Base-by-base conservation (phyloP, 2,329 filamentous ascomycete species). In the Calonectria ilicicola region DNA sequence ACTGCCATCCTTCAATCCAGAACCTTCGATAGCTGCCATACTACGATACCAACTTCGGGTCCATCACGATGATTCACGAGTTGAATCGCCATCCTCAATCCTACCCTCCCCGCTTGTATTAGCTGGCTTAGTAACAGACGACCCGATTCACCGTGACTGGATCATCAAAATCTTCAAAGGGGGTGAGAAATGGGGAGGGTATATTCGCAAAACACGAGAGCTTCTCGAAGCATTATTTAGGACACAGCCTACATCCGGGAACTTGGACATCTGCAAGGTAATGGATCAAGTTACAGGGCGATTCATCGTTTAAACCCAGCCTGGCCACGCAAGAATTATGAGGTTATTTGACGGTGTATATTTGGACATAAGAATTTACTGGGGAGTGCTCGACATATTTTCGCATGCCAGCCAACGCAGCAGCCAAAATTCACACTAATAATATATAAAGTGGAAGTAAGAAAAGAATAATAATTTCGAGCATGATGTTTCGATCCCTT, bases 111-210 rank as follows among this genome's bases (percentile, higher is more conserved):
- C 73, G 14, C 32, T 75, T 5, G 73, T 75, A 46, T 32, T 70
- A 29, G 73, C 65, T 27, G 70, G 70, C 5, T 60, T 75, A 21
- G 17, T 40, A 17, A 73, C 73, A 4, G 42, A 17, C 19, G 73
- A 75, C 40, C 70, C 70, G 6, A 68, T 75, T n/a, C 73, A 73
- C 35, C 70, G 58, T 6, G 66, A 75, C 58, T 75, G 70, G 70
- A 58, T 75, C 42, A 19, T 73, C 15, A 62, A 70, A 21, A 23
- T 69, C 12, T 56, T 75, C 4, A 63, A 67, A 42, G 21, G 46
- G 10, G 64, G 67, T 17, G 73, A 73, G 38, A 47, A 49, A 19
- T 75, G 70, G 73, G 70, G 70, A 21, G 32, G 65, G 4, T 75
- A 73, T 26, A 63, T 75, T 26, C 64, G 49, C 26, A 70, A 70